Percentiles rank a stretch among this genome's conserved stretches.
Evolutionary conservation across 306 rosid species (phyloP).

Genomic region (Hippophae rhamnoides): DNA sequence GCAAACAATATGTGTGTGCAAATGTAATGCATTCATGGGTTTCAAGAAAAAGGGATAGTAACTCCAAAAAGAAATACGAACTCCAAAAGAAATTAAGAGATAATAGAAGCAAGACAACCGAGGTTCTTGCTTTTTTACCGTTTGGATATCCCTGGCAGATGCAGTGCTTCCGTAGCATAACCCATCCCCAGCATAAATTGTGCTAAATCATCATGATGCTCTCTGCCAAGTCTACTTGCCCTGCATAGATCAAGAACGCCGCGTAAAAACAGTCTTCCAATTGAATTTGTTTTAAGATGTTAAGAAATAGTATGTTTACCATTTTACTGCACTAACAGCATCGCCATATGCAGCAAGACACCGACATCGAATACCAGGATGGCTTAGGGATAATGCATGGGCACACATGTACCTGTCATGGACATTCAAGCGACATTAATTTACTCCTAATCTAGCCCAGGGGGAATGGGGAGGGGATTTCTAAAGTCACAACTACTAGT

Average conservation of each 20-base stretch:
- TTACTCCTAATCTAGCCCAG: too few species aligned
- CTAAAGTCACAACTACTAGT: too few species aligned
- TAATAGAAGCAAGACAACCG: background rate
- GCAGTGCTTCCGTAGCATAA: conserved; percentile 94
- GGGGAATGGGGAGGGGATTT: too few species aligned
- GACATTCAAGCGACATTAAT: conserved; percentile 9
- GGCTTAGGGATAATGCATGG: conserved; percentile 88
- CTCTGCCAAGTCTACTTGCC: conserved; percentile 98
- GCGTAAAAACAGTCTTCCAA: conserved; percentile 10
- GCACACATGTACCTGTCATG: conserved; percentile 85
- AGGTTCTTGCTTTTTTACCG: conserved; percentile 35
- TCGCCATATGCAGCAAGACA: conserved; percentile 99
- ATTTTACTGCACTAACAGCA: conserved; percentile 96
- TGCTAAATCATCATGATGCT: conserved; percentile 96
- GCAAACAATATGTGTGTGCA: too few species aligned
- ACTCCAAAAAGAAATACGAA: conserved; percentile 1
- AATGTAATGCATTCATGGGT: too few species aligned
- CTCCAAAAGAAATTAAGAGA: background rate
- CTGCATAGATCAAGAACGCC: conserved; percentile 40
- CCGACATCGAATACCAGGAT: conserved; percentile 97
- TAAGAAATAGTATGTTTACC: conserved; percentile 35
- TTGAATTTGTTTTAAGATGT: background rate
- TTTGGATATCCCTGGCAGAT: conserved; percentile 94
- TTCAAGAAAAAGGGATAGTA: too few species aligned
- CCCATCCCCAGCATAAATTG: conserved; percentile 99